Evolutionary conservation across 805 yeast species (phyloP).

Genomic region (Scheffersomyces amazonensis): DNA sequence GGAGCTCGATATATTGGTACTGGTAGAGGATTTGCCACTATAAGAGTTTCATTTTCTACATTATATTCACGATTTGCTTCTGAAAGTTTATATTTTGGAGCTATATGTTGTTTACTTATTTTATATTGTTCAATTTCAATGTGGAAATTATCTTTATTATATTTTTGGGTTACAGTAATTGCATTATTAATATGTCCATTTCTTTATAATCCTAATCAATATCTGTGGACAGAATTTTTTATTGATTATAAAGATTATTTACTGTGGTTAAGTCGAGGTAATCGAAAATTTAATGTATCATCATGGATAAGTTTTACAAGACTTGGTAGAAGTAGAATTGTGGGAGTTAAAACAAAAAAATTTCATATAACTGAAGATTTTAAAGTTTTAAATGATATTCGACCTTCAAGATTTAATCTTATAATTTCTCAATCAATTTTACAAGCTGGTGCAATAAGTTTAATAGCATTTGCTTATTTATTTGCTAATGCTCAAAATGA

Average conservation of each 20-base stretch:
- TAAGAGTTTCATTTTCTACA: slow-evolving; percentile 72
- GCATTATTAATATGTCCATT: slow-evolving; percentile 72
- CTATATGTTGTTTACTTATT: slow-evolving; percentile 48
- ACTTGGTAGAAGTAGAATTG: slow-evolving; percentile 48
- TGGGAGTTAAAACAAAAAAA: slow-evolving; percentile 51
- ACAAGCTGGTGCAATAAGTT: slow-evolving; percentile 27
- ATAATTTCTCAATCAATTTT: slow-evolving; percentile 40
- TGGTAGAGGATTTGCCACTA: slow-evolving; percentile 84
- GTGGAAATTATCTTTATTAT: slow-evolving; percentile 59
- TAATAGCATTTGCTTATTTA: slow-evolving; percentile 45
- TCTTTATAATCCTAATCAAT: slow-evolving; percentile 76
- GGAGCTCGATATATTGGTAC: slow-evolving; percentile 87
- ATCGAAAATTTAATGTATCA: slow-evolving; percentile 32
- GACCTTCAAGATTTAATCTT: slow-evolving; percentile 47
- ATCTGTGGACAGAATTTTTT: slow-evolving; percentile 65
- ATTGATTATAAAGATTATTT: slow-evolving; percentile 61
- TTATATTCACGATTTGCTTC: slow-evolving; percentile 71
- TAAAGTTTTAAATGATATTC: slow-evolving; percentile 41
- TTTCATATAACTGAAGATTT: slow-evolving; percentile 36
- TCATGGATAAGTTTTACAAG: slow-evolving; percentile 50
- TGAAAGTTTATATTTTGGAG: slow-evolving; percentile 66
- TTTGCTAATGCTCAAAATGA: slow-evolving; percentile 56
- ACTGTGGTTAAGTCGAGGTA: slow-evolving; percentile 52
- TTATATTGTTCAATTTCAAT: slow-evolving; percentile 56
- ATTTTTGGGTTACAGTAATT: slow-evolving; percentile 71